Percentiles rank a stretch among this genome's conserved stretches.
Evolutionary conservation across 164 flowering plant genomes (phyloP).

Genomic region (Magnolia kwangsiensis): DNA sequence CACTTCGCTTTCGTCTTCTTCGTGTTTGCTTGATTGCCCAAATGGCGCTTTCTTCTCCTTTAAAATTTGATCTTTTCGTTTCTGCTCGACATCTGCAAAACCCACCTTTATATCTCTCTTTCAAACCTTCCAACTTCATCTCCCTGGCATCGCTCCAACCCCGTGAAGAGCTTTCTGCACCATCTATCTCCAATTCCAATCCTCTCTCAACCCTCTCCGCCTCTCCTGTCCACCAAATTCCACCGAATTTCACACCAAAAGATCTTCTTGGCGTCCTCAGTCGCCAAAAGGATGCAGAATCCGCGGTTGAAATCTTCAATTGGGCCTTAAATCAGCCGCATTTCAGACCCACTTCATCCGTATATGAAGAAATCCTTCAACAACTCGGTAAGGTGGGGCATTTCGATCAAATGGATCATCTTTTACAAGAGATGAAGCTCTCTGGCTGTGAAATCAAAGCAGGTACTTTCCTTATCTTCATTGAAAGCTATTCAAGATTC

Average conservation of each 20-base stretch:
- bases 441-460: constrained; percentile 32
- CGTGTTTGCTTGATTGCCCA: constrained; percentile 27
- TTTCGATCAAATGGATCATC: constrained; percentile 43
- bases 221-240: constrained; percentile 28
- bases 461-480: constrained; percentile 54
- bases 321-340: constrained; percentile 79
- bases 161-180: constrained; percentile 13
- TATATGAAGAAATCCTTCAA: constrained; percentile 59
- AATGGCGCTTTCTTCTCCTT: constrained; percentile 46
- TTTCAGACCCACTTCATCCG: constrained; percentile 39
- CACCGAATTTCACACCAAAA: constrained; percentile 56
- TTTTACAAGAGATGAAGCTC: constrained; percentile 50
- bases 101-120: constrained; percentile 13
- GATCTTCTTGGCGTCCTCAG: constrained; percentile 62
- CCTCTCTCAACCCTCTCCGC: constrained; percentile 22
- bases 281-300: constrained; percentile 41
- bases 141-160: constrained; percentile 20
- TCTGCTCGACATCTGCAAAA: constrained; percentile 12
- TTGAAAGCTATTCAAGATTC: constrained; percentile 50
- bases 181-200: constrained; percentile 17
- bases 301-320: constrained; percentile 42
- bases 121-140: constrained; percentile 21
- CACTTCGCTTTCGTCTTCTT: neutral
- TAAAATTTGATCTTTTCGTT: constrained; percentile 35
- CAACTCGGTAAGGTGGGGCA: constrained; percentile 59